Conservation (phyloP, 768 basidiomycete genomes). For the Candolleomyces eurysporus region DNA sequence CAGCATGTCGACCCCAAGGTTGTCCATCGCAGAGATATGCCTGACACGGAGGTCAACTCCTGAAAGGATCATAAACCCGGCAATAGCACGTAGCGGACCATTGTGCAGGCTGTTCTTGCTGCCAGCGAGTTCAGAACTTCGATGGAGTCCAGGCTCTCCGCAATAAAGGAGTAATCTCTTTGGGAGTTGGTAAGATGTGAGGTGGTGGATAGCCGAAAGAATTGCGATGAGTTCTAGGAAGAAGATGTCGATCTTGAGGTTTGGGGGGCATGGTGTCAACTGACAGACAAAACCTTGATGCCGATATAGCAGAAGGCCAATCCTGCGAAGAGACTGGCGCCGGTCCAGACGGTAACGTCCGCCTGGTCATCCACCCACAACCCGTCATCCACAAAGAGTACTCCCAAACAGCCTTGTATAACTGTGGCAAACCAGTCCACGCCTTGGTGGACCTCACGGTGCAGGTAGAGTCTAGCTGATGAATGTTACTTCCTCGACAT, state of each 20-base stretch:
- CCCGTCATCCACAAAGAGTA: constrained; percentile 13
- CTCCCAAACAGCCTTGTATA: constrained; percentile 12
- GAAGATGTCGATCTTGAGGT: constrained; percentile 18
- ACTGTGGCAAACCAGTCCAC: constrained; percentile 14
- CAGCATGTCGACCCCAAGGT: constrained; percentile 14
- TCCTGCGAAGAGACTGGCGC: constrained; percentile 14
- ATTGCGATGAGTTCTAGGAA: constrained; percentile 22
- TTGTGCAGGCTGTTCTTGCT: not conserved
- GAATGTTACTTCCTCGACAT: constrained; percentile 6
- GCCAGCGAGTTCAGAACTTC: constrained; percentile 13
- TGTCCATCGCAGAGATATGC: constrained; percentile 16
- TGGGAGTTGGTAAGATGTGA: constrained; percentile 14
- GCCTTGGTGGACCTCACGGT: constrained; percentile 11
- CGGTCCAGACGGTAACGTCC: constrained; percentile 20
- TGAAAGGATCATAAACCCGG: constrained; percentile 11
- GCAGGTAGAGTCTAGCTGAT: constrained; percentile 8
- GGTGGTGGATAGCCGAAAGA: constrained; percentile 18
- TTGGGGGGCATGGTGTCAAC: not conserved
- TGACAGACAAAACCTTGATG: constrained; percentile 16
- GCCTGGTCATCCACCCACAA: constrained; percentile 16
- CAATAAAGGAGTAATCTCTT: constrained; percentile 2
- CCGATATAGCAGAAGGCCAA: constrained; percentile 13
- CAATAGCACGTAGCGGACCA: constrained; percentile 11
- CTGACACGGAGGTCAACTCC: constrained; percentile 15
- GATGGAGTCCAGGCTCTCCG: constrained; percentile 20